Base-by-base conservation (phyloP, 2,329 filamentous ascomycete species). In the Neoscytalidium dimidiatum region DNA sequence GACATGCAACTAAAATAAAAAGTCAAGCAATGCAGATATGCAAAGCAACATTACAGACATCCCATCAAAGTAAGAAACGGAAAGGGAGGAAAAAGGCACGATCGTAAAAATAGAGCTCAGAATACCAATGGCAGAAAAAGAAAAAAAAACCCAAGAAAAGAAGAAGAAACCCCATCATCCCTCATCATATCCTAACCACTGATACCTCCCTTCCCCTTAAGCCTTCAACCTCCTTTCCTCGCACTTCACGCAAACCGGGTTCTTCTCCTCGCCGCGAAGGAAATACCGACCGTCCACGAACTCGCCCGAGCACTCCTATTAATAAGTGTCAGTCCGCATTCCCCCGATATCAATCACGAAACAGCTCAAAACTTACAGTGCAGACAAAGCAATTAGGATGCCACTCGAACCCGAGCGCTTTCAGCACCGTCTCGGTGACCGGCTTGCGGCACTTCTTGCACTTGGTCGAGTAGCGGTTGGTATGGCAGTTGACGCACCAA, bases 401-500 rank as follows among this genome's bases (percentile, higher is more conserved):
- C 94, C 95, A 99, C 80, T 98, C 94, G 13, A 88, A 88, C 4
- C 92, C 94, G 48, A 99, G 82, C 0, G 95, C 95, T 74, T 90
- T 90, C 21, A 99, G 88, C 66, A 97, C 96, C 74, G 94, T 88
- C 57, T 97, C 94, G 60, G 95, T 88, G 62, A 98, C 93, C 8
- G 93, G 91, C 72, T 86, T 88, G 71, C 87, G 88, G 80, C 95
- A 99, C 72, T 90, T 92, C 70, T 87, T 86, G 78, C 95, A 99
- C 79, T 96, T 96, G 51, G 92, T 90, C 13, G 91, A 92, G 13
- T 93, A 97, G 35, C 95, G 88, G 74, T 93, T 92, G 14, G 94
- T 96, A 81, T 98, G 94, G 75, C 95, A 99, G 23, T 86, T 86
- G 52, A 98, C 87, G 78, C 95, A 99, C 94, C 95, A 99, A 4